phyloP scores from a whole-genome alignment of 805 yeast genomes.

The Danielia reshetovae region DNA sequence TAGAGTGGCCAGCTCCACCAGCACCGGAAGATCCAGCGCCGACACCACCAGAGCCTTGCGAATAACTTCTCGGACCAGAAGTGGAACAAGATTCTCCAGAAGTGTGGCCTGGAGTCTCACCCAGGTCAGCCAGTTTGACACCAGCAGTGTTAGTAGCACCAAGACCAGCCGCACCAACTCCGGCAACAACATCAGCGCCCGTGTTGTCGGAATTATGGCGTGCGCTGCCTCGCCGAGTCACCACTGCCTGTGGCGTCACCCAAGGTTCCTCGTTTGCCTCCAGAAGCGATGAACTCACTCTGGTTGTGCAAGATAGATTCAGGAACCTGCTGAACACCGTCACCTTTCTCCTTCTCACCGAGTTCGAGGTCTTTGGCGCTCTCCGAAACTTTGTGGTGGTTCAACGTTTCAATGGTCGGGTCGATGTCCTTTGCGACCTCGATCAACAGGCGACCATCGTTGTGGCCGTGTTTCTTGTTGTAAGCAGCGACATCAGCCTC shows the following conservation, averaged over 20 bases:
- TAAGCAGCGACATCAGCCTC: conserved; percentile 23
- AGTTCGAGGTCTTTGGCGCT: conserved; percentile 3
- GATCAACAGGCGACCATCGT: conserved; percentile 22
- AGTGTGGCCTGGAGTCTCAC: conserved; percentile 5
- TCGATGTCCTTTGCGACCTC: conserved; percentile 25
- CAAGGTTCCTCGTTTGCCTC: conserved; percentile 14
- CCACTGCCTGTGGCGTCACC: background rate
- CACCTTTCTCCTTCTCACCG: background rate
- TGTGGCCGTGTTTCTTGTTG: conserved; percentile 25
- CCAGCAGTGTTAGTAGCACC: conserved; percentile 10
- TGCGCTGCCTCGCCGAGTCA: conserved; percentile 4
- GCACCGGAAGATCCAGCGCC: conserved; percentile 3
- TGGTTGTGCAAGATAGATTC: conserved; percentile 5
- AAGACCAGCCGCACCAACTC: conserved; percentile 7
- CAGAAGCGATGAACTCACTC: conserved; percentile 12
- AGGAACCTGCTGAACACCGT: conserved; percentile 15
- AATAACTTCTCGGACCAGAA: background rate
- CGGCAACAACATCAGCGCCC: conserved; percentile 1
- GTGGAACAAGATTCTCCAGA: background rate
- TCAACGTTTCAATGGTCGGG: conserved; percentile 13
- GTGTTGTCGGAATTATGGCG: conserved; percentile 1
- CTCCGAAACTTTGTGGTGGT: conserved; percentile 11
- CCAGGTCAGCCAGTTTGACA: conserved; percentile 14
- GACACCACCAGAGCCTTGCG: background rate
- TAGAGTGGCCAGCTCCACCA: conserved; percentile 1